Conservation (phyloP, 768 basidiomycete genomes). For the Inosperma sp. region DNA sequence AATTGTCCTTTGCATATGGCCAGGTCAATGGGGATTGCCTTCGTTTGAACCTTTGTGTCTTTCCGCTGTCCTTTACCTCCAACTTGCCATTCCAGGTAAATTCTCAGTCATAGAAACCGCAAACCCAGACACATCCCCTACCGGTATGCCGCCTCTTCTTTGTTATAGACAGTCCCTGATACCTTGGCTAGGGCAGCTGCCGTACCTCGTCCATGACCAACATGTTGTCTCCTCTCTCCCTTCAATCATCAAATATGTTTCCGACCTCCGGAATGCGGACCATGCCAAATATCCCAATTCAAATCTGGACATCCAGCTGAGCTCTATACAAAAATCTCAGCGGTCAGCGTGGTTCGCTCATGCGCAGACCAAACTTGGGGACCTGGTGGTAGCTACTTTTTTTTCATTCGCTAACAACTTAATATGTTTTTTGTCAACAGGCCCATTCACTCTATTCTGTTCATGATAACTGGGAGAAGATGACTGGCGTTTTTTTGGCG, state of each 20-base stretch:
- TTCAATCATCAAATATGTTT: slow-evolving; percentile 63
- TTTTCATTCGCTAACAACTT: not conserved
- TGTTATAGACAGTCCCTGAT: not conserved
- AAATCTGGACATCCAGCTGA: slow-evolving; percentile 49
- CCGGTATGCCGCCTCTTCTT: slow-evolving; percentile 45
- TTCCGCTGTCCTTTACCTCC: slow-evolving; percentile 62
- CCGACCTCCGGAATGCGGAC: slow-evolving; percentile 40
- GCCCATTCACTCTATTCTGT: slow-evolving; percentile 60
- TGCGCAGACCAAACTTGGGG: slow-evolving; percentile 59
- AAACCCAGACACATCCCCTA: slow-evolving; percentile 69
- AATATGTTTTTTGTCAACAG: slow-evolving; percentile 33
- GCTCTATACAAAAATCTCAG: slow-evolving; percentile 45
- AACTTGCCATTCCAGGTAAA: slow-evolving; percentile 62
- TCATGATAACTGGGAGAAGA: slow-evolving; percentile 53
- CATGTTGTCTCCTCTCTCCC: slow-evolving; percentile 47
- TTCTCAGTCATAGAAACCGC: slow-evolving; percentile 59
- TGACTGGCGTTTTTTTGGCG: slow-evolving; percentile 53
- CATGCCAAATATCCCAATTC: slow-evolving; percentile 26
- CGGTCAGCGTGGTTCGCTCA: slow-evolving; percentile 62
- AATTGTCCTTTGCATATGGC: slow-evolving; percentile 62
- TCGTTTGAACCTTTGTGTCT: slow-evolving; percentile 67
- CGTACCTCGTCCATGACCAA: slow-evolving; percentile 60
- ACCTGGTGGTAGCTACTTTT: slow-evolving; percentile 56
- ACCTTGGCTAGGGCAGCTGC: slow-evolving; percentile 55
- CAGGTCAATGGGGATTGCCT: slow-evolving; percentile 56